Conservation (phyloP, 768 basidiomycete genomes). For the Lepiota brunneoincarnata region DNA sequence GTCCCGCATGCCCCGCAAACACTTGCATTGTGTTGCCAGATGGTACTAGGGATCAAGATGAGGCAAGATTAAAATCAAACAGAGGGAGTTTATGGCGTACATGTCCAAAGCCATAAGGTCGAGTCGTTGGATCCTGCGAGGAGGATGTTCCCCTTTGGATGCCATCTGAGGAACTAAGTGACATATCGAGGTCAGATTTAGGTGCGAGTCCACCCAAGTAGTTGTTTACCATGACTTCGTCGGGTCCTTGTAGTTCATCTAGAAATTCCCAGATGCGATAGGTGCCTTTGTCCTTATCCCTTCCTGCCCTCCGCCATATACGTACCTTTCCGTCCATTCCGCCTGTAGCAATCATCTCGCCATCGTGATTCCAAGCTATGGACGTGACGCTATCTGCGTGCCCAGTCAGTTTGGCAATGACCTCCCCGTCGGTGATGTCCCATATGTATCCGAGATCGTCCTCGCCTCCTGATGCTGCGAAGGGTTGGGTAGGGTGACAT, state of each 20-base stretch:
- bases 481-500: constrained; percentile 75
- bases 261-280: constrained; percentile 91
- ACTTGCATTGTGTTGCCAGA: constrained; percentile 96
- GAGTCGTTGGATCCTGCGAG: constrained; percentile 92
- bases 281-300: constrained; percentile 63
- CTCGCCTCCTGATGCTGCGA: constrained; percentile 92
- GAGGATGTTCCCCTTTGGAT: constrained; percentile 87
- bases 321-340: constrained; percentile 98
- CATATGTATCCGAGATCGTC: constrained; percentile 95
- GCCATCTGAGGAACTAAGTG: constrained; percentile 88
- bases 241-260: constrained; percentile 88
- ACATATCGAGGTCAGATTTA: constrained; percentile 7
- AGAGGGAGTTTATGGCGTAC: constrained; percentile 42
- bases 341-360: constrained; percentile 91
- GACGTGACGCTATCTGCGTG: constrained; percentile 90
- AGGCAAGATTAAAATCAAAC: neutral
- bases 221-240: constrained; percentile 84
- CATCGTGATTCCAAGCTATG: constrained; percentile 80
- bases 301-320: constrained; percentile 85
- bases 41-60: constrained; percentile 60
- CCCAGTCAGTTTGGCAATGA: constrained; percentile 82
- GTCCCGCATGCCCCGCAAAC: constrained; percentile 83
- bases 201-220: neutral
- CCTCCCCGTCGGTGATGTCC: constrained; percentile 79
- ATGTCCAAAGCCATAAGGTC: constrained; percentile 96